Conservation (phyloP, 2,329 filamentous ascomycete genomes). For the Clonostachys rosea region DNA sequence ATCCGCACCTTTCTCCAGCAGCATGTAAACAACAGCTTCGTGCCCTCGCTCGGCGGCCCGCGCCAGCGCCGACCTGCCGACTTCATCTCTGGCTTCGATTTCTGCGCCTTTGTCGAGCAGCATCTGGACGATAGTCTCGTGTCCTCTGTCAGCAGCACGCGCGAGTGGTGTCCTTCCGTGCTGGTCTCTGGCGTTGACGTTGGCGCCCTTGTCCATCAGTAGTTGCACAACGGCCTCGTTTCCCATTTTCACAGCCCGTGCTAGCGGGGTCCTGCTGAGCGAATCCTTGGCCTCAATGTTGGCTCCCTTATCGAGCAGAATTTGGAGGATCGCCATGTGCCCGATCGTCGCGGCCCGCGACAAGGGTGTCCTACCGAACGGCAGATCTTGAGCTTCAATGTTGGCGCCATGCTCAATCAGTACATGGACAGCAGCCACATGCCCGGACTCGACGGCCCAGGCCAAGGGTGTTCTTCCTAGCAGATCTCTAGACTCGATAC, state of each 20-base stretch:
- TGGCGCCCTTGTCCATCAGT: constrained; percentile 10
- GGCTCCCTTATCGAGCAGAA: constrained; percentile 10
- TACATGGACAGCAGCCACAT: background rate
- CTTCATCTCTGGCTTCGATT: constrained; percentile 8
- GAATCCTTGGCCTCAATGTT: constrained; percentile 8
- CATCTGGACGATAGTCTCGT: constrained; percentile 1
- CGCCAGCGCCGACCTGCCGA: constrained; percentile 9
- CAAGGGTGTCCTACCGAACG: constrained; percentile 3
- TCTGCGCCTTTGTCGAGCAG: constrained; percentile 10
- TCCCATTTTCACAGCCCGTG: background rate
- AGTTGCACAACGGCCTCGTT: constrained; percentile 1
- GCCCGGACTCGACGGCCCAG: constrained; percentile 7
- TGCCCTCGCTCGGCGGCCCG: constrained; percentile 3
- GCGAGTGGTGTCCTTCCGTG: constrained; percentile 1
- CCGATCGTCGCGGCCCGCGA: background rate
- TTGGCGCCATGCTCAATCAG: too few relatives aligned
- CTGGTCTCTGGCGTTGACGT: constrained; percentile 7
- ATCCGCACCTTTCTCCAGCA: constrained; percentile 9
- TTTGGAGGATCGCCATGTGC: constrained; percentile 1
- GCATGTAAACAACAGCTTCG: constrained; percentile 1
- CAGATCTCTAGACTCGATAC: constrained; percentile 8
- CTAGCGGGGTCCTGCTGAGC: constrained; percentile 1
- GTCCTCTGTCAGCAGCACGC: background rate
- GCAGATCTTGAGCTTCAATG: constrained; percentile 1
- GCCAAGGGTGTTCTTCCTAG: constrained; percentile 9